Percentiles rank a stretch among this genome's conserved stretches.
Conservation (phyloP, 768 basidiomycete species). For the Termitomyces sp. region DNA sequence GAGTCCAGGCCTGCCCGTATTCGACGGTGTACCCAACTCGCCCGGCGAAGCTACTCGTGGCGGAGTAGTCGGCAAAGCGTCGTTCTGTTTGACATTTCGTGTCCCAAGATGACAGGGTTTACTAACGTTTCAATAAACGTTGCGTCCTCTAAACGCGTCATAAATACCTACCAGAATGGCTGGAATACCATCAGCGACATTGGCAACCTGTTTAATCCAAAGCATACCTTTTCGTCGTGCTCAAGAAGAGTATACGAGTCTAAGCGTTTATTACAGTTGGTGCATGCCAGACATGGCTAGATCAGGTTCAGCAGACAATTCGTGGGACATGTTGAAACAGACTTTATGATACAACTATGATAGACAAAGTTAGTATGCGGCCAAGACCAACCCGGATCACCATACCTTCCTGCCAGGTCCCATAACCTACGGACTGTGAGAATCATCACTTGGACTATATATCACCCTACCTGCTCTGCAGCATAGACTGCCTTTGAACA, state of each 20-base stretch:
- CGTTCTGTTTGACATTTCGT: conserved; percentile 60
- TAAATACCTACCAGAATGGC: conserved; percentile 45
- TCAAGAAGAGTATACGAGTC: conserved; percentile 76
- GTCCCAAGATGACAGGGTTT: conserved; percentile 87
- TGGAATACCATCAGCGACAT: conserved; percentile 11
- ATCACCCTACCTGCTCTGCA: conserved; percentile 90
- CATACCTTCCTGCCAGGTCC: conserved; percentile 84
- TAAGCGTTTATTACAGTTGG: conserved; percentile 67
- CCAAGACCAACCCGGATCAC: conserved; percentile 14
- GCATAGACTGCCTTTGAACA: conserved; percentile 79
- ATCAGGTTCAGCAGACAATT: not conserved
- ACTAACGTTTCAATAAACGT: conserved; percentile 31
- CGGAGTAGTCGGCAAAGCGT: conserved; percentile 18
- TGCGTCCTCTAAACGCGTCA: not conserved
- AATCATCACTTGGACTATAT: too few species aligned
- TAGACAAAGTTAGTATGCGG: not conserved
- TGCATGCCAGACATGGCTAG: conserved; percentile 79
- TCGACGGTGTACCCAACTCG: conserved; percentile 22
- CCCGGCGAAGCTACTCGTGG: conserved; percentile 22
- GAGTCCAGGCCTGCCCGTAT: conserved; percentile 40
- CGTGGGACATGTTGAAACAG: not conserved
- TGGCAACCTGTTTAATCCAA: not conserved
- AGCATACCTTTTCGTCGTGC: conserved; percentile 72
- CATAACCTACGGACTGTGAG: too few species aligned
- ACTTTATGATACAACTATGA: conserved; percentile 78